These are phyloP conservation scores for Colletotrichum plurivorum DNA, from an alignment of 2,329 filamentous ascomycete species.

Conservation along the genomic window DNA sequence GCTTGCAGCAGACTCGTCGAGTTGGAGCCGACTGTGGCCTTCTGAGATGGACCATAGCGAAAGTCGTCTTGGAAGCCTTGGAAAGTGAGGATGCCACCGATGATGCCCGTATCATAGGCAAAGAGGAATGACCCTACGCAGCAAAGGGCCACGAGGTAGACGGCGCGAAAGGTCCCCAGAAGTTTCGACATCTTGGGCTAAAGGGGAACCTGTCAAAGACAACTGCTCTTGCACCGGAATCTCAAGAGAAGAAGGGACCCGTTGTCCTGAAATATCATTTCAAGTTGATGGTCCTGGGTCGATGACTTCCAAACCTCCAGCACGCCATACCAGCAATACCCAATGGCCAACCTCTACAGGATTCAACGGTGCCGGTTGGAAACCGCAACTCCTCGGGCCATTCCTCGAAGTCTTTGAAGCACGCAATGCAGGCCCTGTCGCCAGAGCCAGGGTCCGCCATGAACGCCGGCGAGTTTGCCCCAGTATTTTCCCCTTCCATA, in stretches of 20 bases:
- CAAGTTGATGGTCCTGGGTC: too few species aligned
- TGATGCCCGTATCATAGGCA: conserved; percentile 59
- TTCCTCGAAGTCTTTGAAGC: conserved; percentile 5
- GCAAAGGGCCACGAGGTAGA: conserved; percentile 54
- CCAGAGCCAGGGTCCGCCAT: conserved; percentile 7
- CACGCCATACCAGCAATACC: conserved; percentile 10
- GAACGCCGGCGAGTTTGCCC: neutral
- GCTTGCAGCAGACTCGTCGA: conserved; percentile 58
- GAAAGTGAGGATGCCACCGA: conserved; percentile 57
- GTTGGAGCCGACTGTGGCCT: conserved; percentile 53
- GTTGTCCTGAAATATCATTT: neutral
- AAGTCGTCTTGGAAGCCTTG: conserved; percentile 56
- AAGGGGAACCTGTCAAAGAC: neutral
- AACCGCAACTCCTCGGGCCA: conserved; percentile 14
- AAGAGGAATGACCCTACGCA: conserved; percentile 57
- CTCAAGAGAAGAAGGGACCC: neutral
- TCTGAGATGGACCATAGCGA: conserved; percentile 47
- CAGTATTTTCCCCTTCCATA: neutral
- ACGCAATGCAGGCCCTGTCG: conserved; percentile 15
- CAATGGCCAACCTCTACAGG: neutral
- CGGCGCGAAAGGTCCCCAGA: conserved; percentile 54
- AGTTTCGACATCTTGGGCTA: conserved; percentile 16
- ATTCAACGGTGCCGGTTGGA: neutral
- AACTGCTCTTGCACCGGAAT: too few species aligned
- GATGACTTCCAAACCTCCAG: neutral